Conservation (phyloP, 257 asterid genomes). For the Nicotiana otophora region DNA sequence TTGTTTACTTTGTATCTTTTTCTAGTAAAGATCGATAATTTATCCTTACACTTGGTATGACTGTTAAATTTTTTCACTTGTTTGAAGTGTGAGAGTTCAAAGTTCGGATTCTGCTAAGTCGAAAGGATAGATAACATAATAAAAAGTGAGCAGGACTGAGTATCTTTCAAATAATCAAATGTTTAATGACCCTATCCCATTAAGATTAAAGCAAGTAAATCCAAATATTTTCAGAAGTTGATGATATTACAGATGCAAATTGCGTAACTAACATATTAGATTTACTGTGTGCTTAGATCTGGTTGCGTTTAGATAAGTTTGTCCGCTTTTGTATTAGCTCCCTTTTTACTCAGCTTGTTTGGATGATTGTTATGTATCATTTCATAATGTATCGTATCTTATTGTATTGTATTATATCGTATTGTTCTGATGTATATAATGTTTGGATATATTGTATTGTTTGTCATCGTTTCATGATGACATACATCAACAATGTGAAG, state of each 20-base stretch:
- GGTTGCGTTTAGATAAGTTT: not conserved
- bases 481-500: too few relatives aligned
- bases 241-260: not conserved
- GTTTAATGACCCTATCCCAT: not conserved
- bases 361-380: too few relatives aligned
- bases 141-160: not conserved
- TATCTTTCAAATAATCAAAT: not conserved
- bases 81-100: too few relatives aligned
- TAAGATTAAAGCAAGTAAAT: not conserved
- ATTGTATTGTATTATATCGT: too few relatives aligned
- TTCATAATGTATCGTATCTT: too few relatives aligned
- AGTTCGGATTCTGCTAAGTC: not conserved
- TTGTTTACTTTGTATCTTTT: not conserved
- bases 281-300: not conserved
- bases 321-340: too few relatives aligned
- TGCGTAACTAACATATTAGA: not conserved
- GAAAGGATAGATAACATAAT: not conserved
- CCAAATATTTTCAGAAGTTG: not conserved
- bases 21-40: not conserved
- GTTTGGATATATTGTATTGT: too few relatives aligned
- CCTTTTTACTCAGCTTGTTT: too few relatives aligned
- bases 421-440: too few relatives aligned
- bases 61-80: not conserved
- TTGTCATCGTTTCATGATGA: too few relatives aligned
- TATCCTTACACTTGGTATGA: not conserved